Conservation (phyloP, 768 basidiomycete species). For the Lactarius sanguifluus region DNA sequence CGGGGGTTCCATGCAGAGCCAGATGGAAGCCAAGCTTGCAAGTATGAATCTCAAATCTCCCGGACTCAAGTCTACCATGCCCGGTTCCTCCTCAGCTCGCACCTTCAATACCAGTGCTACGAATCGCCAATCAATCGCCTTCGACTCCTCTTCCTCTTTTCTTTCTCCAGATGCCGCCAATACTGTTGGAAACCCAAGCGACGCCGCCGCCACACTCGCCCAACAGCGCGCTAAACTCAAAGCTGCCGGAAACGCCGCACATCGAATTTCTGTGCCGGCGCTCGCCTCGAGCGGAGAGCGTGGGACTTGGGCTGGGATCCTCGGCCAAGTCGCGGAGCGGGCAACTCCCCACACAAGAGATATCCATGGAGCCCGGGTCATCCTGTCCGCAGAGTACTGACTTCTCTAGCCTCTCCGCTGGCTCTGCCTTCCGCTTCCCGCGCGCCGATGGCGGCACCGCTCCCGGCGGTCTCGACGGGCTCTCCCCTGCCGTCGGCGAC, state of each 20-base stretch:
- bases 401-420: conserved; percentile 59
- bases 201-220: conserved; percentile 79
- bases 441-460: conserved; percentile 36
- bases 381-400: conserved; percentile 92
- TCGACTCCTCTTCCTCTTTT: conserved; percentile 50
- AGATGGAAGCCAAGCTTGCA: conserved; percentile 95
- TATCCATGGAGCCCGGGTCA: conserved; percentile 41
- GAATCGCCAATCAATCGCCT: conserved; percentile 73
- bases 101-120: conserved; percentile 49
- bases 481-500: conserved; percentile 64
- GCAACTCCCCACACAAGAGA: conserved; percentile 61
- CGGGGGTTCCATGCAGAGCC: conserved; percentile 92
- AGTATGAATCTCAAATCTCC: conserved; percentile 83
- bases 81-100: conserved; percentile 76
- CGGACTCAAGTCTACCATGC: conserved; percentile 73
- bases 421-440: conserved; percentile 55
- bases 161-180: too few relatives aligned
- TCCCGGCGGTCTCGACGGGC: conserved; percentile 32
- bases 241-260: conserved; percentile 75
- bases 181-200: conserved; percentile 39
- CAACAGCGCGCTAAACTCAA: conserved; percentile 90
- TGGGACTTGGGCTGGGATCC: conserved; percentile 57
- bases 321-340: conserved; percentile 86
- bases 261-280: conserved; percentile 54
- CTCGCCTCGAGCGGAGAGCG: conserved; percentile 35